phyloP scores from a whole-genome alignment of 768 basidiomycete genomes.

The Russula brevipes region DNA sequence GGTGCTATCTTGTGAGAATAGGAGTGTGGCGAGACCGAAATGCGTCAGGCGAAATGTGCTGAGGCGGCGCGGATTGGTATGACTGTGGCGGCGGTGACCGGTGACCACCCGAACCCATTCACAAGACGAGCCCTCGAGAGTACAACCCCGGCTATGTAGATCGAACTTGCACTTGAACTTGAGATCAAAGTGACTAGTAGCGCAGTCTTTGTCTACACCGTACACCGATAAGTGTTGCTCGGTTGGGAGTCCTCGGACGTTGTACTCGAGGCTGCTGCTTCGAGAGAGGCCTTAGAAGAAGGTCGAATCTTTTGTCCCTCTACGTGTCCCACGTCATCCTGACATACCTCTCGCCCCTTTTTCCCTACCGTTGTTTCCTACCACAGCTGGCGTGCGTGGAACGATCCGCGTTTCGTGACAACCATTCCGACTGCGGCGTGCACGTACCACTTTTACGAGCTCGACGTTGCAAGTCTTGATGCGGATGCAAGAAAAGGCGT shows the following conservation, averaged over 20 bases:
- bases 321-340: conserved; percentile 68
- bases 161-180: too few species aligned
- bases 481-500: conserved; percentile 66
- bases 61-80: too few species aligned
- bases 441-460: conserved; percentile 87
- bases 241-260: conserved; percentile 84
- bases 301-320: conserved; percentile 83
- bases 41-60: too few species aligned
- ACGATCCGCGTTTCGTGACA: conserved; percentile 75
- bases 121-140: too few species aligned
- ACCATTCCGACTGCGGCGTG: conserved; percentile 74
- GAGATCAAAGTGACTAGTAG: too few species aligned
- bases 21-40: too few species aligned
- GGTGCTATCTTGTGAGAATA: too few species aligned
- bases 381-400: conserved; percentile 82
- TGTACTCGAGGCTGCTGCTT: conserved; percentile 80
- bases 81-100: too few species aligned
- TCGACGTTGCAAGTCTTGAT: conserved; percentile 74
- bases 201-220: too few species aligned
- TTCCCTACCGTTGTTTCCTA: conserved; percentile 24
- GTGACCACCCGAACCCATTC: too few species aligned
- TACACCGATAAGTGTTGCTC: conserved; percentile 1
- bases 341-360: conserved; percentile 45
- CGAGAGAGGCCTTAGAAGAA: conserved; percentile 92
- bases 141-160: too few species aligned